Percentiles rank a stretch among this genome's conserved stretches.
These are phyloP conservation scores for Blastobotrys apis DNA, from an alignment of 1,139 yeast species.

Conservation along the genomic window DNA sequence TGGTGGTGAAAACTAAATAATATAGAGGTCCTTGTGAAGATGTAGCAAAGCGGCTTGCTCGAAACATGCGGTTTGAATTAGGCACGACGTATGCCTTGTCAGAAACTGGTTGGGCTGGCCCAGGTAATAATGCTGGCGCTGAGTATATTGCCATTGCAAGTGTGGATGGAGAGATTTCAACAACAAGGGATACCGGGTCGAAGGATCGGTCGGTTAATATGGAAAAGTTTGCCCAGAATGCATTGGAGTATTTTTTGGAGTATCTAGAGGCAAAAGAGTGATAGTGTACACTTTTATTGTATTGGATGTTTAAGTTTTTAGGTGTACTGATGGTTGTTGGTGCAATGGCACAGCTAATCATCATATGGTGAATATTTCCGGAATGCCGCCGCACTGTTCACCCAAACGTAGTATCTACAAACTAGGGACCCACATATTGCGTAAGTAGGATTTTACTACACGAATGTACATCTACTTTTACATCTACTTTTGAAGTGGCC, in stretches of 20 bases:
- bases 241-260: slow-evolving; percentile 54
- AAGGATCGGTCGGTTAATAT: slow-evolving; percentile 59
- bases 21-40: slow-evolving; percentile 67
- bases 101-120: slow-evolving; percentile 88
- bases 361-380: too few species aligned
- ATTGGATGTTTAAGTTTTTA: too few species aligned
- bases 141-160: slow-evolving; percentile 72
- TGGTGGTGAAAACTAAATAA: slow-evolving; percentile 6
- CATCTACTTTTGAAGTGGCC: slow-evolving; percentile 7
- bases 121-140: slow-evolving; percentile 48
- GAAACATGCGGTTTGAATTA: slow-evolving; percentile 72
- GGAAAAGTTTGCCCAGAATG: slow-evolving; percentile 67
- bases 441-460: too few species aligned
- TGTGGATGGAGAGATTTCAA: slow-evolving; percentile 55
- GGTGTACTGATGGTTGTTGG: too few species aligned
- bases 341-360: too few species aligned
- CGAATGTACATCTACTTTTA: too few species aligned
- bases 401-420: too few species aligned
- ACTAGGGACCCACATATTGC: too few species aligned
- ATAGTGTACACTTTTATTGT: too few species aligned
- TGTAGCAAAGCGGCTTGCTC: slow-evolving; percentile 70
- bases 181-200: slow-evolving; percentile 44
- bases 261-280: too few species aligned
- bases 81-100: slow-evolving; percentile 79
- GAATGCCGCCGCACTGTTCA: too few species aligned